Base-by-base conservation (phyloP, 2,329 filamentous ascomycete species). In the Neopestalotiopsis sp. region DNA sequence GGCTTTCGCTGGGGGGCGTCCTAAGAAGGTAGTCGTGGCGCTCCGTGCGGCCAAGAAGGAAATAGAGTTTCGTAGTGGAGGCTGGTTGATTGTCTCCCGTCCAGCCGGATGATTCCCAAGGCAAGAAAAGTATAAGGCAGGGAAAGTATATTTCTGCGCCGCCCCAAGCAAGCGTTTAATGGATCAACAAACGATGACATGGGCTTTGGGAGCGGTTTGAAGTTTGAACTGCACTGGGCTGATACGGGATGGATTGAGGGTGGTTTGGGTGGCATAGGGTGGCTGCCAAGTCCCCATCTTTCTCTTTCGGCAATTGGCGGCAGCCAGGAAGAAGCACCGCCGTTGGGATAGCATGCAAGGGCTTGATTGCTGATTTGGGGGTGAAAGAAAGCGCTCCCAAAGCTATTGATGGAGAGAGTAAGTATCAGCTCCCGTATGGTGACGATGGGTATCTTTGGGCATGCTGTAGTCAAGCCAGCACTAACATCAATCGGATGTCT, bases 241-340 rank as follows among this genome's bases (percentile, higher is more conserved):
- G 45, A 53, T 20, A 32, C 45, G 24, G 63, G 40, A 30, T 32
- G 20, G 63, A 32, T 28, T 10, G 14, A 14, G 24, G 58, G 34
- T 28, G 14, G 28, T 34, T 32, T 30, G 58, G 24, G 24, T 28
- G 24, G 24, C 24, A 28, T 28, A 38, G 24, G 30, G 9, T n/a
- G 58, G 30, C 32, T 34, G 24, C 40, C 20, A 57, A 56, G 45
- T 28, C 20, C 24, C 13, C 28, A 17, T 64, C n/a, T 45, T 10
- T 10, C 28, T 32, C n/a, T 42, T 12, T 65, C 63, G 45, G 63
- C 42, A 57, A 53, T 32, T 53, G 63, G 63, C 63, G 63, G 63
- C 63, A 65, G 45, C 40, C 42, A 63, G 61, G 34, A 42, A 63
- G 13, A 32, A 32, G 24, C 10, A 32, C 7, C 24, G 56, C 10